Evolutionary conservation across 768 basidiomycete species (phyloP).

Genomic region (Rickenella mellea): DNA sequence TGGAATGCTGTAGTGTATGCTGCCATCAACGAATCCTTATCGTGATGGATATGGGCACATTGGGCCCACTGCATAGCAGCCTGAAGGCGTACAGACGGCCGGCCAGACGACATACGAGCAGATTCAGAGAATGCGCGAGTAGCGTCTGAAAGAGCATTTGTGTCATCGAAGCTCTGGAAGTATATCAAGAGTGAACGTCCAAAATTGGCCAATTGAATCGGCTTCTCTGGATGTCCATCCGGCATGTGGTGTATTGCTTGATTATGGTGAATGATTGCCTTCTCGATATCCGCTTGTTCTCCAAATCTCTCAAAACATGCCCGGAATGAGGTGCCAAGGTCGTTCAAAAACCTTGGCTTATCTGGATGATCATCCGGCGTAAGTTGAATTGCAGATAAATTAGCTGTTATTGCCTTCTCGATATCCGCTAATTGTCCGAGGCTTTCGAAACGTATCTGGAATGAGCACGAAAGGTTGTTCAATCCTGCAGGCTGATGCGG

Average conservation of each 20-base stretch:
- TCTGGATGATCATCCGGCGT: constrained; percentile 8
- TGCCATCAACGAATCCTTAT: too few relatives aligned
- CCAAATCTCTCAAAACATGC: constrained; percentile 6
- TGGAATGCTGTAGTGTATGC: too few relatives aligned
- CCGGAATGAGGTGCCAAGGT: constrained; percentile 4
- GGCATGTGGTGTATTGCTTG: constrained; percentile 6
- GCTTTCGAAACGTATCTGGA: neutral
- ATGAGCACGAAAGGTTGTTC: neutral
- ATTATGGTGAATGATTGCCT: constrained; percentile 1
- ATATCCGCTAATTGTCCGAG: neutral
- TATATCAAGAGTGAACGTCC: neutral
- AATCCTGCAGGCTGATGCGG: neutral
- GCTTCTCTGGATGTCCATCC: constrained; percentile 6
- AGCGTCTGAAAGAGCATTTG: neutral
- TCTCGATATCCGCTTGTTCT: constrained; percentile 5
- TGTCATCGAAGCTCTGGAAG: constrained; percentile 5
- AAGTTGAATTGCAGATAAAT: neutral
- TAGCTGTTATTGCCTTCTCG: neutral
- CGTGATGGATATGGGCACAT: too few relatives aligned
- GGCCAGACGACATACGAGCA: too few relatives aligned
- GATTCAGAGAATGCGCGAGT: too few relatives aligned
- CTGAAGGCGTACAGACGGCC: too few relatives aligned
- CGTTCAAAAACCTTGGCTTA: constrained; percentile 5
- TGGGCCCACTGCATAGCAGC: too few relatives aligned
- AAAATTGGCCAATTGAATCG: constrained; percentile 4